Evolutionary conservation across 371 early-diverging fungal genomes (phyloP).

Genomic region (Chytridium lagenaria): DNA sequence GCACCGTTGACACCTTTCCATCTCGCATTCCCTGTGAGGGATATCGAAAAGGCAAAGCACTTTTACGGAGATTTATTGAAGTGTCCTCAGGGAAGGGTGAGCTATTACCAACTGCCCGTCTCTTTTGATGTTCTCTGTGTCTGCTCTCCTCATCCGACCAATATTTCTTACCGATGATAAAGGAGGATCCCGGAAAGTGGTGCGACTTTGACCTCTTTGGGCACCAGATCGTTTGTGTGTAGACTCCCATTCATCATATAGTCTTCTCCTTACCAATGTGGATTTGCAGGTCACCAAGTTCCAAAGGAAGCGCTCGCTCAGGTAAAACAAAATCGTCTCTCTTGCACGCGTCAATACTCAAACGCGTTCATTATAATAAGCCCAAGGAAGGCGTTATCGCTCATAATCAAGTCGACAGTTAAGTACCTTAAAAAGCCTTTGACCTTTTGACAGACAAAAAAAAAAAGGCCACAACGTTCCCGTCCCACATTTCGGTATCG

Average conservation of each 20-base stretch:
- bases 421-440: neutral
- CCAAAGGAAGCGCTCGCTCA: too few species aligned
- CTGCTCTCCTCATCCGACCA: neutral
- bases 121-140: too few species aligned
- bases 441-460: too few species aligned
- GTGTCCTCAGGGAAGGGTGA: slow-evolving; percentile 40
- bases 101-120: neutral
- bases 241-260: neutral
- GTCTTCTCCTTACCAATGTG: neutral
- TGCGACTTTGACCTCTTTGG: slow-evolving; percentile 46
- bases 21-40: slow-evolving; percentile 40
- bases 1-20: slow-evolving; percentile 40
- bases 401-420: slow-evolving; percentile 15
- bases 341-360: neutral
- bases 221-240: slow-evolving; percentile 44
- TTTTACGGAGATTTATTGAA: slow-evolving; percentile 39
- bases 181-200: slow-evolving; percentile 41
- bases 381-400: neutral
- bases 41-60: slow-evolving; percentile 28
- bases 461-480: slow-evolving; percentile 41
- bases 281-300: neutral
- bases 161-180: neutral
- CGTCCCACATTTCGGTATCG: slow-evolving; percentile 48
- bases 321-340: neutral
- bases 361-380: neutral